Conservation (phyloP, 176 grass and related monocot species). For the Stipa capillata region DNA sequence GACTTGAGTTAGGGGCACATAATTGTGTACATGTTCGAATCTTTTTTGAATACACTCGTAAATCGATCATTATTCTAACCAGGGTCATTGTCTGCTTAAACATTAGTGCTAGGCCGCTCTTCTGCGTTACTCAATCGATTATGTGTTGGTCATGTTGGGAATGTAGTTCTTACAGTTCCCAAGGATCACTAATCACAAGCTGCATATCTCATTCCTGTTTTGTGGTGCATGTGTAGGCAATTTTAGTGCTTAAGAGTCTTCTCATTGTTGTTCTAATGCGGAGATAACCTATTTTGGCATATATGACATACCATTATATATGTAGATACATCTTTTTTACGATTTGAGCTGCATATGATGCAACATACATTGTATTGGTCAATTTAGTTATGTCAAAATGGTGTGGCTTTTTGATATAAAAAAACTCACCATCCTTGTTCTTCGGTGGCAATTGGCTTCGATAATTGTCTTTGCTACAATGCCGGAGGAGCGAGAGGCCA, state of each 20-base stretch:
- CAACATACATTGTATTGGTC: too few relatives aligned
- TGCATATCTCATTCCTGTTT: background rate
- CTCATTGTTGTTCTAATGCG: background rate
- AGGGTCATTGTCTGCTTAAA: background rate
- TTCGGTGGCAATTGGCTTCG: too few relatives aligned
- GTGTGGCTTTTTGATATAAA: too few relatives aligned
- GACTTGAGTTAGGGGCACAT: background rate
- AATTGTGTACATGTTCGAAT: too few relatives aligned
- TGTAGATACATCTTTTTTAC: background rate
- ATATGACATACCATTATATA: background rate
- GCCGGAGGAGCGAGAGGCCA: too few relatives aligned
- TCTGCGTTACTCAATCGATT: background rate
- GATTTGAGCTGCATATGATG: background rate
- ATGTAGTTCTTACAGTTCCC: background rate
- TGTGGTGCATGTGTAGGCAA: background rate
- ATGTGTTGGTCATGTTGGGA: background rate
- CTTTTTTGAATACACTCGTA: too few relatives aligned
- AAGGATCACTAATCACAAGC: background rate
- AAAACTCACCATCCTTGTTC: too few relatives aligned
- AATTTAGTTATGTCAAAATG: too few relatives aligned
- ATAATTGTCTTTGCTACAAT: too few relatives aligned
- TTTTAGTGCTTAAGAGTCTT: background rate
- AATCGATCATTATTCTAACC: background rate
- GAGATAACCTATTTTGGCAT: background rate
- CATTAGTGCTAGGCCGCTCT: background rate